Conservation (phyloP, 257 asterid genomes). For the Solanum chiquidenum region DNA sequence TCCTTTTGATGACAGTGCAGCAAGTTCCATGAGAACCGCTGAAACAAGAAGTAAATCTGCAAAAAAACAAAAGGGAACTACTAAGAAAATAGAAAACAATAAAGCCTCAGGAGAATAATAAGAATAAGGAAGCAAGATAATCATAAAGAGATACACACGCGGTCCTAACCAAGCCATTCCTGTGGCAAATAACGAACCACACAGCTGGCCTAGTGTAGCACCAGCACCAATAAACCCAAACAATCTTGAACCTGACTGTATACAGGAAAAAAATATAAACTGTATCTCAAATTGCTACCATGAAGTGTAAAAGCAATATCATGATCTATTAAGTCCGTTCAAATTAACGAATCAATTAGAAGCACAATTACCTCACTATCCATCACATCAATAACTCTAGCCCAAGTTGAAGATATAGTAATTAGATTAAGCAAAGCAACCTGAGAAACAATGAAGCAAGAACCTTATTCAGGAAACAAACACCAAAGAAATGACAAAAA, state of each 20-base stretch:
- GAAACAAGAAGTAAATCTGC: constrained; percentile 89
- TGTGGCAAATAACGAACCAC: constrained; percentile 91
- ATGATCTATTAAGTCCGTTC: neutral
- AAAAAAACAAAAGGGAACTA: constrained; percentile 12
- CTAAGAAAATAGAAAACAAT: neutral
- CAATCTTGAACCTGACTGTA: constrained; percentile 99
- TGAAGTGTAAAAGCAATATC: neutral
- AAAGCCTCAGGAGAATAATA: neutral
- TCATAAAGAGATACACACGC: constrained; percentile 36
- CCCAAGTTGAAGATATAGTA: constrained; percentile 98
- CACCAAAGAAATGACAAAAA: neutral
- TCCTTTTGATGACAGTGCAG: constrained; percentile 79
- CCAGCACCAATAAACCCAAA: constrained; percentile 99
- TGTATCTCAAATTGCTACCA: neutral
- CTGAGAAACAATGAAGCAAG: constrained; percentile 27
- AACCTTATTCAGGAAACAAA: neutral
- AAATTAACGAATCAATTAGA: neutral
- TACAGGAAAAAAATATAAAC: neutral
- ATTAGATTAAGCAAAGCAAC: constrained; percentile 93
- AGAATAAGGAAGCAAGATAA: neutral
- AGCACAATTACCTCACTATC: constrained; percentile 73
- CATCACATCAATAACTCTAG: constrained; percentile 95
- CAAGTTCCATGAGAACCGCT: constrained; percentile 89
- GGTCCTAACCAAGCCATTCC: constrained; percentile 99
- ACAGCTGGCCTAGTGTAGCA: constrained; percentile 95